Evolutionary conservation across 2,329 filamentous ascomycete genomes (phyloP), one percentile per base, ranked within the genome.

Genomic region (Fusarium nodosum): DNA sequence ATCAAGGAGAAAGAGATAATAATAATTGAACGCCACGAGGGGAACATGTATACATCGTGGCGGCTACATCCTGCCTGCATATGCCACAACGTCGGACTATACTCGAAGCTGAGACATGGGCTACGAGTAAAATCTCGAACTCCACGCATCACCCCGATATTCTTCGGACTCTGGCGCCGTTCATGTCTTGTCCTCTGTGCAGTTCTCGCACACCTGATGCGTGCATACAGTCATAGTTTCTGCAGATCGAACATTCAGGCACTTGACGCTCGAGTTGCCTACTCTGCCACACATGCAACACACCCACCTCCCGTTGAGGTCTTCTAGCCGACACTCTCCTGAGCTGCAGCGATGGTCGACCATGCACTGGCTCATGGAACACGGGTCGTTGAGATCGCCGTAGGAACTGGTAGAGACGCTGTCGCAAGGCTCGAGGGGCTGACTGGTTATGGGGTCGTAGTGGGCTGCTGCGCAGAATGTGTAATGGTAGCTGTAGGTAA

Each of bases 241-340:
- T 15, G 78, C 79, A 55, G 77, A 79, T 79, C 82, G 81, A 55
- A 77, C 80, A 63, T 84, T 82, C 34, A 80, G 75, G 68, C 85
- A 87, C 77, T 78, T 83, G 24, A 78, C 76, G 48, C 80, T 80
- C 7, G 77, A 76, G 61, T 87, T 87, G 7, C 78, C 81, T 9
- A 82, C 82, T 8, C 83, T 78, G 5, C 75, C 73, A 68, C 85
- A 87, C 60, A 76, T 78, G 72, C 85, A 87, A 70, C 85, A 87
- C 16, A 76, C 71, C 85, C 86, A 87, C 10, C 78, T 68, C 1
- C 83, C 82, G 31, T 81, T 79, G 9, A 87, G 81, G 50, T 86
- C 82, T 54, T 81, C 77, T 3, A 86, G 79, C 12, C 84, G 80
- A 68, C 85, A 87, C 22, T 75, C 77, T 11, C 85, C 85, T 7